Conservation (phyloP, 2,329 filamentous ascomycete species). For the Ambrosiella xylebori region DNA sequence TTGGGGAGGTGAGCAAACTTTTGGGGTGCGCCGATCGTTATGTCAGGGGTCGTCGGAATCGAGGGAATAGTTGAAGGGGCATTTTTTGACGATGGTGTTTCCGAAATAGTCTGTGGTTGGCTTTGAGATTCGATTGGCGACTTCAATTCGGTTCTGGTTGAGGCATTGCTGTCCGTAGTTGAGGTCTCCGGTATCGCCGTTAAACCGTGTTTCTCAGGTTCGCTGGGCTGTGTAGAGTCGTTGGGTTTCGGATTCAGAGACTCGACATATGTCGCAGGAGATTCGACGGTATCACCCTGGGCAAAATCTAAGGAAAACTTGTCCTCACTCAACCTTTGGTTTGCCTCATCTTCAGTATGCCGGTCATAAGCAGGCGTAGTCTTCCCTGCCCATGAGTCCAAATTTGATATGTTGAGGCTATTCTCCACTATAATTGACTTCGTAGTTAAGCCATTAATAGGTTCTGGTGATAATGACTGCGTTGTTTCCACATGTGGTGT, state of each 20-base stretch:
- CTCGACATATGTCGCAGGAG: constrained; percentile 5
- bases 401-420: background rate
- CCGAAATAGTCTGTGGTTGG: background rate
- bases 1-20: background rate
- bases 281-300: constrained; percentile 1
- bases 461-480: background rate
- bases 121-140: background rate
- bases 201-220: background rate
- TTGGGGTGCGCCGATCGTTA: background rate
- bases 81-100: background rate
- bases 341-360: background rate
- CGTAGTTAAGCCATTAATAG: background rate
- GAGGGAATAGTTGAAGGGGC: background rate
- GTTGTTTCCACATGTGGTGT: background rate
- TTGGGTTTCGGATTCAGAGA: background rate
- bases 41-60: background rate
- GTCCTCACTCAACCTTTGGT: constrained; percentile 1
- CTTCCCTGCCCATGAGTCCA: constrained; percentile 10
- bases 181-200: background rate
- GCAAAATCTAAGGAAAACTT: background rate
- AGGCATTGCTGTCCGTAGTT: background rate
- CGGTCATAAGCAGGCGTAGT: constrained; percentile 1
- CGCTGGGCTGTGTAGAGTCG: background rate
- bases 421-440: background rate
- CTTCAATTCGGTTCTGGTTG: background rate